Percentiles rank a stretch among this genome's conserved stretches.
Evolutionary conservation across 352 stramenopile species (phyloP).

Genomic region (Phytophthora citricola): DNA sequence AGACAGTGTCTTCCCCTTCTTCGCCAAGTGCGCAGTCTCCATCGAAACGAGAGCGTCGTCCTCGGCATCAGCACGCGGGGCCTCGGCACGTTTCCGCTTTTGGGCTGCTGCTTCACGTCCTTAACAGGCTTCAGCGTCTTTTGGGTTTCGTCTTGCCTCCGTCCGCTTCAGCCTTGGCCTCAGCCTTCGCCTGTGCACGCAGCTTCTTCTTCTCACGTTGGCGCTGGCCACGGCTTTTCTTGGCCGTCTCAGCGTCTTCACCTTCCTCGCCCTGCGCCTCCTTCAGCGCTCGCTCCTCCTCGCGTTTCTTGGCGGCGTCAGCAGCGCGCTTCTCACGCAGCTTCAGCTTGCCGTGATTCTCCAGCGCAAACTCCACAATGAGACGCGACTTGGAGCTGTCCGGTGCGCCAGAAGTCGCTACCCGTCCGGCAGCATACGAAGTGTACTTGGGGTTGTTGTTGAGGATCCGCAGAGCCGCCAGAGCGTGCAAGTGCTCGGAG

Average conservation of each 20-base stretch:
- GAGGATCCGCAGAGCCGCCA: constrained; percentile 95
- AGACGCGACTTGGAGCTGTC: constrained; percentile 78
- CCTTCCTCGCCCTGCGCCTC: constrained; percentile 67
- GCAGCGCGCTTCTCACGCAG: constrained; percentile 77
- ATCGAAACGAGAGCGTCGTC: constrained; percentile 32
- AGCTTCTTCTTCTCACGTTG: constrained; percentile 82
- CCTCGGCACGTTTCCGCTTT: constrained; percentile 52
- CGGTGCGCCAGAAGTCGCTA: constrained; percentile 37
- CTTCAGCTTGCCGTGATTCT: constrained; percentile 91
- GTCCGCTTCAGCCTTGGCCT: constrained; percentile 23
- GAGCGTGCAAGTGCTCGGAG: constrained; percentile 94
- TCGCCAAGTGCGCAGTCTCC: constrained; percentile 23
- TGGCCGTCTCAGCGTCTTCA: constrained; percentile 31
- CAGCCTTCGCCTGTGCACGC: constrained; percentile 39
- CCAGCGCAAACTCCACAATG: constrained; percentile 90
- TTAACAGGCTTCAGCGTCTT: constrained; percentile 42
- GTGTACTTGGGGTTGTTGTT: constrained; percentile 98
- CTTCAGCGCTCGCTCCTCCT: constrained; percentile 69
- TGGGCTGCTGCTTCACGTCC: constrained; percentile 46
- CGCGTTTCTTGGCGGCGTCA: constrained; percentile 73
- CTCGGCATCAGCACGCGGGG: constrained; percentile 22
- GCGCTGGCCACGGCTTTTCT: constrained; percentile 78
- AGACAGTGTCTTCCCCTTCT: constrained; percentile 55
- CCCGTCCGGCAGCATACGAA: constrained; percentile 60
- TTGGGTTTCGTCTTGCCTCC: constrained; percentile 39